These are phyloP conservation scores for Trichoderma lentiforme DNA, from an alignment of 2,329 filamentous ascomycete genomes.

Conservation along the genomic window DNA sequence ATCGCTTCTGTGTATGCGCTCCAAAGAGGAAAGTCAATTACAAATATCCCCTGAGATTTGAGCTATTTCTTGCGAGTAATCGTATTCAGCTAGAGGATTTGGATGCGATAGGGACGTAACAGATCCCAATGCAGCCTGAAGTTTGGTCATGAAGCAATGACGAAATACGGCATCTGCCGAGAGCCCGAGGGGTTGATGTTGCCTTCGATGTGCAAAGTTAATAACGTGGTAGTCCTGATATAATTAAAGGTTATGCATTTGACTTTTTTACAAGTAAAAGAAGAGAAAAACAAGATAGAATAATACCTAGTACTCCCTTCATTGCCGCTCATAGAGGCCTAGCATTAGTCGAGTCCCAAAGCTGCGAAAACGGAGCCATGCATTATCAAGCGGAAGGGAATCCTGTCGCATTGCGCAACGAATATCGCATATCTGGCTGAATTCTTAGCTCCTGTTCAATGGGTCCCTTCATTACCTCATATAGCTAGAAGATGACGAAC, in stretches of 20 bases:
- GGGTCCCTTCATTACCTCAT: not conserved
- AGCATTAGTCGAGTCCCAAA: not conserved
- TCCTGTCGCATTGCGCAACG: not conserved
- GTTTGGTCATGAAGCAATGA: not conserved
- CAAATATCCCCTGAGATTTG: not conserved
- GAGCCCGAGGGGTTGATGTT: not conserved
- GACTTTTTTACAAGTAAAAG: not conserved
- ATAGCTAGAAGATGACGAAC: not conserved
- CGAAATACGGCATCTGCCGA: not conserved
- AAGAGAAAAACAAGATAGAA: not conserved
- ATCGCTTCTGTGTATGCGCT: not conserved
- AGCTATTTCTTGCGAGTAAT: not conserved
- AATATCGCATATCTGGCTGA: not conserved
- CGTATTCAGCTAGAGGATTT: not conserved
- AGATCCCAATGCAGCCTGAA: not conserved
- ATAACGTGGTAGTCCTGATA: not conserved
- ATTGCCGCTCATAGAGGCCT: not conserved
- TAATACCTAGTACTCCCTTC: not conserved
- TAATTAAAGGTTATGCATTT: not conserved
- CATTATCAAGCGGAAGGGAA: not conserved
- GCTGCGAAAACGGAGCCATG: conserved; percentile 1
- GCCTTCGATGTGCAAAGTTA: accelerated
- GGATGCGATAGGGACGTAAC: not conserved
- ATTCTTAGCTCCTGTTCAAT: not conserved
- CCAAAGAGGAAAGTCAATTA: not conserved